Base-by-base conservation (phyloP, 352 stramenopile genomes). In the Pythium rishiriense region DNA sequence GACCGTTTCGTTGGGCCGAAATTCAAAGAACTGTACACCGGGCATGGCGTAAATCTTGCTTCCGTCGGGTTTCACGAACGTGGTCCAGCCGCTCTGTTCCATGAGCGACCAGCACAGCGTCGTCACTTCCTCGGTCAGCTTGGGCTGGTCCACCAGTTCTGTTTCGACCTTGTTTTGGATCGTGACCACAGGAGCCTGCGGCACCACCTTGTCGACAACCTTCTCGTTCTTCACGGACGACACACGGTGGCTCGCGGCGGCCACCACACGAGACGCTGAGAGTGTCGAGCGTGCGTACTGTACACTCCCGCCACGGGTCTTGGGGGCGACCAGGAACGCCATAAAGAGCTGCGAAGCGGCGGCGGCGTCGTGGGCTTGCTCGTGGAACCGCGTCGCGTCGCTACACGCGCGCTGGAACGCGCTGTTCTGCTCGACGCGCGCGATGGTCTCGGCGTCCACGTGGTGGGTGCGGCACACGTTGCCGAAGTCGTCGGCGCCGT, bases 1-100 rank as follows among this genome's bases (percentile, higher is more conserved):
- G n/a, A 95, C 74, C 28, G 82, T 93, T 48, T 87, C 74, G 49
- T 91, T 88, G 8, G 85, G 85, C 3, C 73, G 61, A 35, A 93
- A 83, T 31, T 89, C 74, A 26, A 87, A 82, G 61, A 93, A 95
- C 52, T 66, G 75, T 2, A 79, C 75, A 39, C 72, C 79, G 1
- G 87, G 85, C 72, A 87, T 89, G 31, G 78, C 85, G 73, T 87
- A 92, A n/a, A 89, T 55, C 46, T 82, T 62, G 22, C 74, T 47
- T 12, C 83, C 80, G 50, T 87, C 58, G 8, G 58, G 68, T 50
- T 88, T 80, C 19, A 55, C 76, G 60, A 93, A 80, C 8, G 72
- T 82, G 48, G 85, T 72, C 85, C 85, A 93, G 5, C 81, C 85
- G 6, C 46, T 26, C 26, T 72, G 50, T 0, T 88, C 67, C 83